Percentiles rank a stretch among this genome's conserved stretches.
Evolutionary conservation across 805 yeast genomes (phyloP).

Genomic region (Wickerhamia fluorescens): DNA sequence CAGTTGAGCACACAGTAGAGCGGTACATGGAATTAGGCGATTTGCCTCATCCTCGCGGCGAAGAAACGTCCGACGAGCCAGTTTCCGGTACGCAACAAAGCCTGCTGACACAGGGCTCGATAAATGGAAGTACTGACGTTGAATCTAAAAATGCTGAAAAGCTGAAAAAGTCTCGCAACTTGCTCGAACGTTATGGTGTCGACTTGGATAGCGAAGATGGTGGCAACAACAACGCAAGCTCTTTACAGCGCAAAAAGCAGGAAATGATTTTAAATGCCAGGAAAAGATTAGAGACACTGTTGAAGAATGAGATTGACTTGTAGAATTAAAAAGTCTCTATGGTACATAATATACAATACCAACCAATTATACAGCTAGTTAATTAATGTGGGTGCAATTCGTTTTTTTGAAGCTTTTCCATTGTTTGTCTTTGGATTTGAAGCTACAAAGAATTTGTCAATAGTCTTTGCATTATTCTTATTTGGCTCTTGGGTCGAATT

Average conservation of each 20-base stretch:
- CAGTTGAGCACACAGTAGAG: slow-evolving; percentile 76
- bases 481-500: background rate
- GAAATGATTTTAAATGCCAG: slow-evolving; percentile 38
- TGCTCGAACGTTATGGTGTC: slow-evolving; percentile 39
- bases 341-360: slow-evolving; percentile 1
- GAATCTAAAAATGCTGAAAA: no score
- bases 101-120: slow-evolving; percentile 2
- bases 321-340: background rate
- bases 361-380: background rate
- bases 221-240: slow-evolving; percentile 11
- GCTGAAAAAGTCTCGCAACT: slow-evolving; percentile 6
- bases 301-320: slow-evolving; percentile 19
- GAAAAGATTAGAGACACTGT: slow-evolving; percentile 39
- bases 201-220: slow-evolving; percentile 13
- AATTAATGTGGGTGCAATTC: slow-evolving; percentile 16
- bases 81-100: no score
- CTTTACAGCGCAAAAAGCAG: slow-evolving; percentile 19
- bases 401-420: slow-evolving; percentile 9
- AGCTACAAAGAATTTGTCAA: slow-evolving; percentile 5
- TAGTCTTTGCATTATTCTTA: no score
- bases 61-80: no score
- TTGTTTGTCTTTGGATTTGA: slow-evolving; percentile 3
- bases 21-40: slow-evolving; percentile 54
- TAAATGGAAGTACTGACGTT: no score
- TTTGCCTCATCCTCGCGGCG: slow-evolving; percentile 51